These are phyloP conservation scores for Sergeia podlipaevii DNA, from an alignment of 208 protist species.

Conservation along the genomic window DNA sequence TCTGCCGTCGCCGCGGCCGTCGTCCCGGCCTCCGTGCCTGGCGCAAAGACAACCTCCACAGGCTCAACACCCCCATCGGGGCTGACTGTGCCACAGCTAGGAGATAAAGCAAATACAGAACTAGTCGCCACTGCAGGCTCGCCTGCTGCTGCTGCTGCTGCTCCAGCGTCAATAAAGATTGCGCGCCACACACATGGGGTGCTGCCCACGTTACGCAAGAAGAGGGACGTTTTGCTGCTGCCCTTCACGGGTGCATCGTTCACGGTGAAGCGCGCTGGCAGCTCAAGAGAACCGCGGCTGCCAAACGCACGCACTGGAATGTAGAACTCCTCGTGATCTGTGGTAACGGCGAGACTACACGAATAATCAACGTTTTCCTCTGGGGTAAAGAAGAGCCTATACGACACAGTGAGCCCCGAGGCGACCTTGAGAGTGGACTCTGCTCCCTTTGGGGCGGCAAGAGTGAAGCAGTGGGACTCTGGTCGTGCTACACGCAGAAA, in stretches of 20 bases:
- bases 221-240: conserved; percentile 54
- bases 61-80: conserved; percentile 57
- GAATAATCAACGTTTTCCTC: conserved; percentile 79
- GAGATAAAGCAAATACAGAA: conserved; percentile 41
- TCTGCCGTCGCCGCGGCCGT: conserved; percentile 9
- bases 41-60: conserved; percentile 68
- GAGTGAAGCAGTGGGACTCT: conserved; percentile 60
- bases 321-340: conserved; percentile 85
- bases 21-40: conserved; percentile 12
- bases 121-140: not conserved
- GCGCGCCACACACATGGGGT: conserved; percentile 64
- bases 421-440: conserved; percentile 78
- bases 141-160: not conserved
- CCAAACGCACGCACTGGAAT: conserved; percentile 83
- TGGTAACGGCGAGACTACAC: conserved; percentile 77
- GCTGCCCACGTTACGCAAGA: conserved; percentile 87
- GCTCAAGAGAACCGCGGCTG: conserved; percentile 79
- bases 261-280: conserved; percentile 70
- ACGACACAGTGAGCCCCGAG: conserved; percentile 85
- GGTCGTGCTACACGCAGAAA: conserved; percentile 81
- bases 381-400: conserved; percentile 82
- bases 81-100: conserved; percentile 55
- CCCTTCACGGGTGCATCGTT: conserved; percentile 71
- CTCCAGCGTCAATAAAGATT: conserved; percentile 13
- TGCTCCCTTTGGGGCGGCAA: conserved; percentile 50